Percentiles rank a stretch among this genome's conserved stretches.
phyloP scores from a whole-genome alignment of 331 rosid genomes.

The Pyrus hybrid region DNA sequence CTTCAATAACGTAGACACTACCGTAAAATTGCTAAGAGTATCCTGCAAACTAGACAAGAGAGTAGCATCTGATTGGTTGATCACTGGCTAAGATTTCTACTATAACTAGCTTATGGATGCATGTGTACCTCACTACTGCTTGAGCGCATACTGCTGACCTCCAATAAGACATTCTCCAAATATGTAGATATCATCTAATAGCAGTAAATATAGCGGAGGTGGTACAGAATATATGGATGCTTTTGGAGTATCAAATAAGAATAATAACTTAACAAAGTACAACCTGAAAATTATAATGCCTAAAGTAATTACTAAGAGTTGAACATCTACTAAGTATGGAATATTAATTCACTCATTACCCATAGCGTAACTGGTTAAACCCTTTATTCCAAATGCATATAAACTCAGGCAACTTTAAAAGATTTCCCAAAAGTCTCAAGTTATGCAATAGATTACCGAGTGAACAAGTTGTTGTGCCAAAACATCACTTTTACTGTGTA shows the following conservation, averaged over 20 bases:
- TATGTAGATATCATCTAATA: background rate
- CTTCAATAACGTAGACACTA: background rate
- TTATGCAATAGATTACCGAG: conserved; percentile 44
- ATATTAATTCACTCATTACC: background rate
- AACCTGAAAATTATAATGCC: background rate
- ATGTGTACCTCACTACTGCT: background rate
- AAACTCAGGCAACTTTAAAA: background rate
- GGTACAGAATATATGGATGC: background rate
- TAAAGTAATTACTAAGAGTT: background rate
- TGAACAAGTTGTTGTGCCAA: conserved; percentile 72
- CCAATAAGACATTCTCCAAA: background rate
- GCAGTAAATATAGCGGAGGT: background rate
- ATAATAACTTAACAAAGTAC: background rate
- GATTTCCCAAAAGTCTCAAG: background rate
- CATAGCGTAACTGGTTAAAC: background rate
- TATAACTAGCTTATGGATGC: background rate
- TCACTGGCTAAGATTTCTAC: background rate
- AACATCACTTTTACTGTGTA: conserved; percentile 75
- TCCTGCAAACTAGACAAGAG: background rate
- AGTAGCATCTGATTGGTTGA: background rate
- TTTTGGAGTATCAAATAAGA: background rate
- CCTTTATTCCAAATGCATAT: background rate
- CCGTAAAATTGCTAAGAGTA: background rate
- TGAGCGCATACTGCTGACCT: background rate
- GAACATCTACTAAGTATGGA: background rate